Evolutionary conservation across 2,329 filamentous ascomycete species (phyloP).

Genomic region (Epichloe glyceriae): DNA sequence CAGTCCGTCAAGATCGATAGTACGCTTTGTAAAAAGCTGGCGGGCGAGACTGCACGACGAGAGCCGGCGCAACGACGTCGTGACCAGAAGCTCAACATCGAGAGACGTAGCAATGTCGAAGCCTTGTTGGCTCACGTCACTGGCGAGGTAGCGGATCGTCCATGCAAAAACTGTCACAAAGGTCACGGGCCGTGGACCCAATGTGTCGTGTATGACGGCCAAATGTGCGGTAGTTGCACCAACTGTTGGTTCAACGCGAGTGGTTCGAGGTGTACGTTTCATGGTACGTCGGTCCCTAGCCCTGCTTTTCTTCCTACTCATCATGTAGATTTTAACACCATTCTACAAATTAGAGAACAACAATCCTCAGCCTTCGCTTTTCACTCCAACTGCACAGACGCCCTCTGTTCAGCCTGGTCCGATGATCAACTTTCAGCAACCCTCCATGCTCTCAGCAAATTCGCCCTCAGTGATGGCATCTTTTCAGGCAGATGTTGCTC

Average conservation of each 20-base stretch:
- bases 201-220: conserved; percentile 45
- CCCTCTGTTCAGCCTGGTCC: not conserved
- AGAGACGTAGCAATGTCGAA: conserved; percentile 46
- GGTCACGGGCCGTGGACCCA: conserved; percentile 46
- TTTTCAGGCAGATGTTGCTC: conserved; percentile 20
- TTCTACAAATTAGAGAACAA: conserved; percentile 26
- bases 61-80: conserved; percentile 38
- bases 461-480: not conserved
- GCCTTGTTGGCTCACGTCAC: conserved; percentile 45
- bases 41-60: conserved; percentile 34
- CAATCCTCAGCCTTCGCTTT: conserved; percentile 23
- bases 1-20: conserved; percentile 35
- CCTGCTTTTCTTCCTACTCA: not conserved
- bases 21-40: conserved; percentile 40
- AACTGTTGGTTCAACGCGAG: conserved; percentile 54
- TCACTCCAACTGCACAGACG: conserved; percentile 5
- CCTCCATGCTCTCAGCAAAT: not conserved
- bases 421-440: conserved; percentile 11
- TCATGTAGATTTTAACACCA: not conserved
- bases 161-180: conserved; percentile 48
- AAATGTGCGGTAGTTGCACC: conserved; percentile 48
- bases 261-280: conserved; percentile 45
- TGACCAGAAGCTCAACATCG: conserved; percentile 41
- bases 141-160: conserved; percentile 31
- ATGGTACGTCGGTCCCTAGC: conserved; percentile 29